Base-by-base conservation (phyloP, 2,329 filamentous ascomycete species). In the Capronia americana region DNA sequence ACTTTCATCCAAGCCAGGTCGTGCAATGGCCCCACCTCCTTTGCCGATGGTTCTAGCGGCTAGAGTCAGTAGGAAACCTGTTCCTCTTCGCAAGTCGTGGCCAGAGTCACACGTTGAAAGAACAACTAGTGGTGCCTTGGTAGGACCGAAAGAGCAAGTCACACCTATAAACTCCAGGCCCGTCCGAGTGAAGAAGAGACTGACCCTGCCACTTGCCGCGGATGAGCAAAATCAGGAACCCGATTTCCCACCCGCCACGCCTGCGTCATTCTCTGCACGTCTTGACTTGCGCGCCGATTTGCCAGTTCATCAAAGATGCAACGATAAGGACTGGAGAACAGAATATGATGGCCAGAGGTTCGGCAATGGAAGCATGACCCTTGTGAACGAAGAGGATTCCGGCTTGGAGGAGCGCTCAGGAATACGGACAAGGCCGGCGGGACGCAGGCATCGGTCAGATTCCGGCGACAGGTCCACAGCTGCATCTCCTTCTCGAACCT, bases 241-340 rank as follows among this genome's bases (percentile, higher is more conserved):
- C n/a, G 44, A 63, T 7, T 6, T 57, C 3, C 57, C 50, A 44
- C 66, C 63, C 10, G 63, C 59, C 53, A 68, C 66, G 32, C 63
- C 66, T 38, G 54, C 54, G 8, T 68, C 66, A 20, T 68, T 68
- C 24, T 63, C 63, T n/a, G 61, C 63, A 20, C 66, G 63, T 7
- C 48, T 65, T 14, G 60, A 64, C 10, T 24, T 66, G 24, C 23
- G 66, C 28, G 32, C 53, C 23, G 41, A 34, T 14, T 23, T 34
- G 3, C 20, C 26, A 6, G 17, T 6, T 28, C 41, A 59, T 17
- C 48, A 14, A 8, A 30, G 12, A 24, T 11, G n/a, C 14, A 50
- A 65, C 38, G 24, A 11, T 20, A 48, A 28, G 32, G 34, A 54
- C 34, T 51, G 14, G 12, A 60, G 32, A n/a, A 17, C 17, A 28